Evolutionary conservation across 1,284 basidiomycete genomes (phyloP).

Genomic region (Heimioporus retisporus): DNA sequence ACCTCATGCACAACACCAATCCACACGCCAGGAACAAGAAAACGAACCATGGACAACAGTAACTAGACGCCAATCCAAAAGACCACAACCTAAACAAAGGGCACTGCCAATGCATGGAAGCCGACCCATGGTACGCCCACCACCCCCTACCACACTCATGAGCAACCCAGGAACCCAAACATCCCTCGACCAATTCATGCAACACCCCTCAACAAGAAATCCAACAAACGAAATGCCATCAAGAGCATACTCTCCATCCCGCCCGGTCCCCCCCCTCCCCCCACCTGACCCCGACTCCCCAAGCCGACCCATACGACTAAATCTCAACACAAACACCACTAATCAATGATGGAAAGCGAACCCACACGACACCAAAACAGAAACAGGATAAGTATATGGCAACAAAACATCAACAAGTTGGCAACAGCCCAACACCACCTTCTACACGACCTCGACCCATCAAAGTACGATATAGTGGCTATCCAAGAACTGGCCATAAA

Average conservation of each 20-base stretch:
- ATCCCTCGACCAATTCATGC: too few relatives aligned
- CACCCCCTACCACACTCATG: too few relatives aligned
- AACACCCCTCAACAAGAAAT: too few relatives aligned
- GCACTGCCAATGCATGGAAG: background rate
- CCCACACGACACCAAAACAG: background rate
- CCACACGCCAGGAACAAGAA: too few relatives aligned
- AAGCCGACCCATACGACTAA: background rate
- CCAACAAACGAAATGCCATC: too few relatives aligned
- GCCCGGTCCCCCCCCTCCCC: too few relatives aligned
- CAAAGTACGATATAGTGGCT: background rate
- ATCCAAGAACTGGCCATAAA: conserved; percentile 8
- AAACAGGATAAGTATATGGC: background rate
- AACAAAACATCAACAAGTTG: conserved; percentile 11
- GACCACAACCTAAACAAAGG: background rate
- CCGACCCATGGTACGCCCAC: too few relatives aligned
- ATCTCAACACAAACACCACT: too few relatives aligned
- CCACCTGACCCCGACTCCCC: background rate
- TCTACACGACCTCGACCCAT: background rate
- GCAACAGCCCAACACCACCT: background rate
- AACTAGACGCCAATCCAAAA: background rate
- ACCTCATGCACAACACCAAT: too few relatives aligned
- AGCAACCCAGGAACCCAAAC: too few relatives aligned
- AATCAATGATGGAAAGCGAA: background rate
- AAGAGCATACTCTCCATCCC: too few relatives aligned
- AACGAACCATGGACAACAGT: background rate